Conservation (phyloP, 352 stramenopile genomes). For the Phytophthora citricola region DNA sequence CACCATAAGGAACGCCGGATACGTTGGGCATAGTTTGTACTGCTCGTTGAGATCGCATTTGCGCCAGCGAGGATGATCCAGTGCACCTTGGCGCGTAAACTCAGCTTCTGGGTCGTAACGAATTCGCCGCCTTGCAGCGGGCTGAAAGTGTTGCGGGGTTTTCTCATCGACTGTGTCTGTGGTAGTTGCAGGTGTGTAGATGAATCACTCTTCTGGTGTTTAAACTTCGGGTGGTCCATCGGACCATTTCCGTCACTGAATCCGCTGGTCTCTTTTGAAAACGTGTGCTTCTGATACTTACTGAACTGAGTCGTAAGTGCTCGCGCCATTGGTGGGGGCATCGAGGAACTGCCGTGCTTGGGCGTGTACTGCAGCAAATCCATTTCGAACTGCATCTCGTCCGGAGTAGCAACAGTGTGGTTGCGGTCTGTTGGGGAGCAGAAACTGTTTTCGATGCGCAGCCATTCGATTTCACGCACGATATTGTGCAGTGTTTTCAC, state of each 20-base stretch:
- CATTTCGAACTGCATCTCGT: slow-evolving; percentile 67
- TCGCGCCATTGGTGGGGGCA: slow-evolving; percentile 42
- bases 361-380: slow-evolving; percentile 69
- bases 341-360: slow-evolving; percentile 48
- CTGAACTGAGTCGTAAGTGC: slow-evolving; percentile 37
- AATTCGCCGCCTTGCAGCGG: slow-evolving; percentile 65
- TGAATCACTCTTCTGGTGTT: slow-evolving; percentile 55
- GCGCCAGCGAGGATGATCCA: slow-evolving; percentile 75
- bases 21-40: slow-evolving; percentile 78
- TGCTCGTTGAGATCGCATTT: slow-evolving; percentile 65
- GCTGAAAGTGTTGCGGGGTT: slow-evolving; percentile 44
- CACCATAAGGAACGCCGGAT: slow-evolving; percentile 79
- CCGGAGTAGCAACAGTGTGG: slow-evolving; percentile 53
- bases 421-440: slow-evolving; percentile 80
- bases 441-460: slow-evolving; percentile 86
- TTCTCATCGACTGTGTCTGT: slow-evolving; percentile 33
- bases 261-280: slow-evolving; percentile 31
- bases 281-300: slow-evolving; percentile 48
- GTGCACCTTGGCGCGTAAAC: slow-evolving; percentile 65
- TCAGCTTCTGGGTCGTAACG: slow-evolving; percentile 72
- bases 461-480: slow-evolving; percentile 84
- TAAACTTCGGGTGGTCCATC: slow-evolving; percentile 38
- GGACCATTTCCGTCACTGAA: slow-evolving; percentile 17
- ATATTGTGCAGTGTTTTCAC: slow-evolving; percentile 84
- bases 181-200: slow-evolving; percentile 23